phyloP scores from a whole-genome alignment of 78 protist genomes.

The Dictyostelium brefeldianum region DNA sequence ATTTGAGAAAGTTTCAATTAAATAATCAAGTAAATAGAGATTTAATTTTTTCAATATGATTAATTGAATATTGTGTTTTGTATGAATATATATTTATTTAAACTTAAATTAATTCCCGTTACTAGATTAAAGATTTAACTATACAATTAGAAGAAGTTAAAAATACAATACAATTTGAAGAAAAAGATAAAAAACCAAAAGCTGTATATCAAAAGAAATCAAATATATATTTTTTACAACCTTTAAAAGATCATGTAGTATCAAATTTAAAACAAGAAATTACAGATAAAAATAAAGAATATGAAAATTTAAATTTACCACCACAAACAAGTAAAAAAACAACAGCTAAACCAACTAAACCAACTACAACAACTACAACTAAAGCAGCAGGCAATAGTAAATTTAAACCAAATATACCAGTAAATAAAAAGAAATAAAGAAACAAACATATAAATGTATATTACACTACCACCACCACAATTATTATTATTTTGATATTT shows the following conservation, averaged over 20 bases:
- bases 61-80: too few species aligned
- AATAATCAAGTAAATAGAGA: too few species aligned
- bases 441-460: not conserved
- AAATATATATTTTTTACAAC: slow-evolving; percentile 5
- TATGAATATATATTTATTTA: too few species aligned
- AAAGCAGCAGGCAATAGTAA: not conserved
- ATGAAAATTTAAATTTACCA: too few species aligned
- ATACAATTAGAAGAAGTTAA: slow-evolving; percentile 8
- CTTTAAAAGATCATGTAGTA: not conserved
- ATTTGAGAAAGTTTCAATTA: too few species aligned
- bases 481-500: not conserved
- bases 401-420: slow-evolving; percentile 36
- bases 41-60: too few species aligned
- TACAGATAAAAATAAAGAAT: too few species aligned
- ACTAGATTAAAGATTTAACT: not conserved
- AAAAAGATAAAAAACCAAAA: not conserved
- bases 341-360: too few species aligned
- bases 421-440: not conserved
- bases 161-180: not conserved
- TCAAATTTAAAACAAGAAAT: not conserved
- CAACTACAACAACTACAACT: not conserved
- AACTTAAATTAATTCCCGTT: too few species aligned
- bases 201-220: not conserved
- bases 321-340: too few species aligned
- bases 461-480: too few species aligned